Base-by-base conservation (phyloP, 2,329 filamentous ascomycete species). In the Apiospora saccharicola region DNA sequence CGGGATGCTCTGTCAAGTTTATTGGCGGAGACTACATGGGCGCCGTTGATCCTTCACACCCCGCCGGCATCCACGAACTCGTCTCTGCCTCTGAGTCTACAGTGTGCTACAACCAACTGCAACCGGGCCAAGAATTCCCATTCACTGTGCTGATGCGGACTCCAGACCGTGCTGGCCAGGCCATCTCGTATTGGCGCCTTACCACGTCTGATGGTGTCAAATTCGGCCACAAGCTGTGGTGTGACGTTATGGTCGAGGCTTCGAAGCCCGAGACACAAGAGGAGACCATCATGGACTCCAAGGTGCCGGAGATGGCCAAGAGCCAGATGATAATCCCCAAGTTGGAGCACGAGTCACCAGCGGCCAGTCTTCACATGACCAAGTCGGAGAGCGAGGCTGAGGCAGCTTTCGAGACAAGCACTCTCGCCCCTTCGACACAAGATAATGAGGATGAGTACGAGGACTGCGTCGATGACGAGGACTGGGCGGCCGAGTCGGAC, bases 21-120 rank as follows among this genome's bases (percentile, higher is more conserved):
- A 93, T 97, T 73, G 95, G 96, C 72, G 96, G 96, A 69, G 96
- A 98, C 82, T 95, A 96, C 84, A 98, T 99, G 96, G 94, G 97
- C 77, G 93, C 95, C 76, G 89, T 98, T 71, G 94, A 98, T 81
- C 91, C 93, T 70, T 89, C 88, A 74, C 93, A 93, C 78, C 93
- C 95, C 34, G 91, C 93, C n/a, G 93, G 92, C 76, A 90, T 94
- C 72, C 88, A 89, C 51, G 91, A 95, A 77, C 91, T 98, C 72
- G 89, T 91, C 49, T 90, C 90, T 46, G 94, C 95, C 70, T 94
- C 91, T 71, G 93, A 96, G 85, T 97, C 94, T 80, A 96, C 94
- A 70, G 88, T 93, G 71, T 91, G 94, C 81, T 89, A 90, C 74
- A 86, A 88, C 37, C 83, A 91, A 26, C 87, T 98, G 51, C 87